These are phyloP conservation scores for Physcomitrium patens DNA, from an alignment of 225 moss, liverwort and hornwort species.

Conservation along the genomic window DNA sequence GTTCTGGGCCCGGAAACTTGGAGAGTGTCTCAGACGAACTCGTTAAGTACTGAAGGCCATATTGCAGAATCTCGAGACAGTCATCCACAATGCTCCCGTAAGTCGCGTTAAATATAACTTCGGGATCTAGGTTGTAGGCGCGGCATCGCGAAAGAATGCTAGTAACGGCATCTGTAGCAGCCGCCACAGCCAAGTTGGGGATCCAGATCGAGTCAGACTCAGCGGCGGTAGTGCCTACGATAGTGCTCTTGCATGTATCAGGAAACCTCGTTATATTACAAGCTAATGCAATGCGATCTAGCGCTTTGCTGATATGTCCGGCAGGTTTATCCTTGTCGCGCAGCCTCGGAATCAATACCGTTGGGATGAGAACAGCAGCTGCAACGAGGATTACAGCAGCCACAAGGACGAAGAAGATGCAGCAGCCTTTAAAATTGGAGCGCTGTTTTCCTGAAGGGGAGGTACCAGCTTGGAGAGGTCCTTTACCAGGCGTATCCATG, in stretches of 20 bases:
- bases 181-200: conserved; percentile 11
- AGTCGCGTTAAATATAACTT: conserved; percentile 21
- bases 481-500: conserved; percentile 4
- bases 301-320: not conserved
- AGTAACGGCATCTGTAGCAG: conserved; percentile 27
- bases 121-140: conserved; percentile 15
- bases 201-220: conserved; percentile 23
- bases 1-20: not conserved
- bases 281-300: conserved; percentile 32
- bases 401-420: not conserved
- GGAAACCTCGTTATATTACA: conserved; percentile 49
- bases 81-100: conserved; percentile 36
- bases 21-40: conserved; percentile 15
- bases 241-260: conserved; percentile 29
- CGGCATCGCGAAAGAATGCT: conserved; percentile 15
- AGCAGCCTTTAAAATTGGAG: not conserved
- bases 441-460: conserved; percentile 1
- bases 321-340: not conserved
- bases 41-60: conserved; percentile 20
- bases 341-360: not conserved
- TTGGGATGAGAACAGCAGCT: conserved; percentile 22
- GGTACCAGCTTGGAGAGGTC: not conserved
- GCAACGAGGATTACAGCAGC: conserved; percentile 15
- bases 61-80: conserved; percentile 34
- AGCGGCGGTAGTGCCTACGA: conserved; percentile 17